Conservation (phyloP, 257 asterid species). For the Handroanthus guayacan region DNA sequence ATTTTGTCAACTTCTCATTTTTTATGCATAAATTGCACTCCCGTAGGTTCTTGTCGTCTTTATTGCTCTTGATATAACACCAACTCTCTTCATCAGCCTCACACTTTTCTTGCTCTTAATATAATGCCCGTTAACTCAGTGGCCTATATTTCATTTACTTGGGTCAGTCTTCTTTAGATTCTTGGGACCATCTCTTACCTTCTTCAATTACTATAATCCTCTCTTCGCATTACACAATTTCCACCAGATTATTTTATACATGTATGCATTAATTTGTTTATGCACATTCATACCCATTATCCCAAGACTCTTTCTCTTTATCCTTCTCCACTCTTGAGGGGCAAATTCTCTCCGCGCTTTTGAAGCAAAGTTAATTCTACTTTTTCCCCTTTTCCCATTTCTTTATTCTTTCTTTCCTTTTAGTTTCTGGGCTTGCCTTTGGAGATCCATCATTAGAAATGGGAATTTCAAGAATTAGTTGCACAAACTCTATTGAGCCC, state of each 20-base stretch:
- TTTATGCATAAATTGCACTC: slow-evolving; percentile 31
- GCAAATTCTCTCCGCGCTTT: slow-evolving; percentile 41
- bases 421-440: slow-evolving; percentile 46
- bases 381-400: slow-evolving; percentile 17
- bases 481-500: slow-evolving; percentile 42
- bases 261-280: neutral
- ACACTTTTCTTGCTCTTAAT: slow-evolving; percentile 43
- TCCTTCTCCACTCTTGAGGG: neutral
- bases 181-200: slow-evolving; percentile 49
- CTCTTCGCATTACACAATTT: slow-evolving; percentile 27
- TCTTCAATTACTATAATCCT: slow-evolving; percentile 33
- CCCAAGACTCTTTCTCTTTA: slow-evolving; percentile 15
- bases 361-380: slow-evolving; percentile 55
- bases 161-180: slow-evolving; percentile 37
- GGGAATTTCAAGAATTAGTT: slow-evolving; percentile 53
- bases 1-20: slow-evolving; percentile 12
- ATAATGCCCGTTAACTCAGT: slow-evolving; percentile 41
- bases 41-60: slow-evolving; percentile 40
- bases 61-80: slow-evolving; percentile 11
- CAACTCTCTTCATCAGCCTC: slow-evolving; percentile 23
- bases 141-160: slow-evolving; percentile 10
- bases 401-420: slow-evolving; percentile 40
- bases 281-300: slow-evolving; percentile 21
- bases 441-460: slow-evolving; percentile 46
- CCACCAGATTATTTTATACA: neutral